Percentiles rank a stretch among this genome's conserved stretches.
phyloP scores from a whole-genome alignment of 768 basidiomycete species.

The Auriscalpium vulgare region DNA sequence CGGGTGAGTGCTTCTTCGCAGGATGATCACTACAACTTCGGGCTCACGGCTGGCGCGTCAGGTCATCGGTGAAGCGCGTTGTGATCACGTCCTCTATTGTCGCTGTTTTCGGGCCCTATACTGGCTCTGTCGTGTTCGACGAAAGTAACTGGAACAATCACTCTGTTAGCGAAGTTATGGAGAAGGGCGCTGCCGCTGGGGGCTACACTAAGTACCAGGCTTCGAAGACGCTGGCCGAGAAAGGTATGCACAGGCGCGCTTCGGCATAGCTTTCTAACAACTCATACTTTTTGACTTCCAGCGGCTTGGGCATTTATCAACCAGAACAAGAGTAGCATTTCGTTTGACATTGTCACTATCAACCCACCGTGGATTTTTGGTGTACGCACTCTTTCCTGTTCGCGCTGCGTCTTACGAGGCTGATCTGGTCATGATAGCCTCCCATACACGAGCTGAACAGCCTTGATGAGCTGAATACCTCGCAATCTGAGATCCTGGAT shows the following conservation, averaged over 20 bases:
- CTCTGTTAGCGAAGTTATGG: constrained; percentile 19
- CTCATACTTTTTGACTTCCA: not conserved
- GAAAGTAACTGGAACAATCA: constrained; percentile 26
- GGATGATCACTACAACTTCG: not conserved
- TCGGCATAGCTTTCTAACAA: not conserved
- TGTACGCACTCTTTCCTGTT: not conserved
- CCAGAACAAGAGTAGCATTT: constrained; percentile 18
- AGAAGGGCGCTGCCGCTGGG: constrained; percentile 22
- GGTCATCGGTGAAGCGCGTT: constrained; percentile 30
- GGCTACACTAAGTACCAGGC: constrained; percentile 20
- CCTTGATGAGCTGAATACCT: not conserved
- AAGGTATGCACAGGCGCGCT: constrained; percentile 1
- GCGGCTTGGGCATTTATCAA: constrained; percentile 1
- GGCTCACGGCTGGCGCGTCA: not conserved
- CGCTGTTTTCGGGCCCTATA: constrained; percentile 19
- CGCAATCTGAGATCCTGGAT: not conserved
- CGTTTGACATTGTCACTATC: constrained; percentile 17
- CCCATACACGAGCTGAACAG: no score
- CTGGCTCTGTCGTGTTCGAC: not conserved
- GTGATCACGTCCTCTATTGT: constrained; percentile 37
- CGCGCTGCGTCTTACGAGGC: not conserved
- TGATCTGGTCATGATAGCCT: no score
- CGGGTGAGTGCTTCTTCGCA: constrained; percentile 6
- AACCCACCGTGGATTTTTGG: constrained; percentile 18
- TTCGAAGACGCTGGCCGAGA: constrained; percentile 24